Evolutionary conservation across 108 stramenopile genomes (phyloP).

Genomic region (Schizochytrium sp.): DNA sequence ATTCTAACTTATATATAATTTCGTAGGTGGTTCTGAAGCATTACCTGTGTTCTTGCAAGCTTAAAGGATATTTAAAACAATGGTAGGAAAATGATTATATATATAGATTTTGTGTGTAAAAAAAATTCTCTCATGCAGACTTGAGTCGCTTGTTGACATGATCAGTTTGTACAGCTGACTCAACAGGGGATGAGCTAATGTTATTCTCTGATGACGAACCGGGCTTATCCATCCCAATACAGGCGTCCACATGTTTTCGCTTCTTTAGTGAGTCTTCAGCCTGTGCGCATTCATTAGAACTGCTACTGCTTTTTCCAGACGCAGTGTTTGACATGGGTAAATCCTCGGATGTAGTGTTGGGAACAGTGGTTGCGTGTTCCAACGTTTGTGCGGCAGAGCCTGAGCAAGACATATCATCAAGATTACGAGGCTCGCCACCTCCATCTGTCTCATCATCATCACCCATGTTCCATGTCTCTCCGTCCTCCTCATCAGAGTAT

Average conservation of each 20-base stretch:
- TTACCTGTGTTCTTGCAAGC: too few relatives aligned
- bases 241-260: background rate
- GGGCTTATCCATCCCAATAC: background rate
- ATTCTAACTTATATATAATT: background rate
- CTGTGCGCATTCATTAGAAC: background rate
- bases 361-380: too few relatives aligned
- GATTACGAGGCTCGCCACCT: background rate
- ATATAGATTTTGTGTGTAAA: too few relatives aligned
- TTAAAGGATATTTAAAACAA: too few relatives aligned
- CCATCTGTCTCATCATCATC: conserved; percentile 21
- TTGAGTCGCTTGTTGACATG: too few relatives aligned
- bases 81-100: too few relatives aligned
- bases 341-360: too few relatives aligned
- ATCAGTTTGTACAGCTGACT: too few relatives aligned
- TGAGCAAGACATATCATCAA: background rate
- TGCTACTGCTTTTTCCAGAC: background rate
- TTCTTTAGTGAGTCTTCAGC: background rate
- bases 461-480: background rate
- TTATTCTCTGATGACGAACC: too few relatives aligned
- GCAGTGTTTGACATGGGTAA: background rate
- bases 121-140: too few relatives aligned
- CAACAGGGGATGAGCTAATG: too few relatives aligned
- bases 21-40: background rate
- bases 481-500: conserved; percentile 52
- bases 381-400: too few relatives aligned